Evolutionary conservation across 345 rosid genomes (phyloP), one percentile per base, ranked within the genome.

Genomic region (Durio zibethinus): DNA sequence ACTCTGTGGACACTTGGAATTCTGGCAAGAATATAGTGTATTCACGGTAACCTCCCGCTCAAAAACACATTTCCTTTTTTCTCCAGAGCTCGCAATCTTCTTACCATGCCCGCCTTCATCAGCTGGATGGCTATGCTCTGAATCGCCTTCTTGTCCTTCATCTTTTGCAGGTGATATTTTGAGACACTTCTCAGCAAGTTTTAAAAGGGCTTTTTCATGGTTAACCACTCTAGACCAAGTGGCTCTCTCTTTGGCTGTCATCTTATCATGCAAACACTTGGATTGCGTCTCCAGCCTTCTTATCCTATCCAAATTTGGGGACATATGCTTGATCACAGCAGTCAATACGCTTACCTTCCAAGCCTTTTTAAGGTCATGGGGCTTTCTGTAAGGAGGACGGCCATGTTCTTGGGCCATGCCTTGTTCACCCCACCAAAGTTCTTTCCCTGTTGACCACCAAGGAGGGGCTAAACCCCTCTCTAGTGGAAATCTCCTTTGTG

Each of bases 321-420:
- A 75, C 91, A 89, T 89, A 77, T 89, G 94, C 72, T 90, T 92
- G 60, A 90, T 82, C 56, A 90, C 93, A 0, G 91, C 88, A n/a
- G 89, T 87, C 64, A 92, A 82, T 52, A 87, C 85, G 18, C 87
- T 86, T 2, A 90, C 87, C 83, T 93, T 90, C 98, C 98, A 88
- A 12, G 88, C 90, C 78, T 89, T 93, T 31, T 88, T 90, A 0
- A 89, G 88, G 76, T 90, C 94, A 48, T 87, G 94, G 35, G 92
- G 98, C 81, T 85, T 90, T 73, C 81, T 84, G 27, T 89, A 89
- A 2, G 92, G 97, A 0, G 97, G 98, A 0, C 83, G 83, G 3
- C 93, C 89, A 5, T 85, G 90, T 60, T 86, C 86, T 14, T 72
- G 48, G 0, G 89, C 71, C 11, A 21, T 7, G 23, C 91, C 94